These are phyloP conservation scores for Cucurbita argyrosperma DNA, from an alignment of 306 rosid species.

Conservation along the genomic window DNA sequence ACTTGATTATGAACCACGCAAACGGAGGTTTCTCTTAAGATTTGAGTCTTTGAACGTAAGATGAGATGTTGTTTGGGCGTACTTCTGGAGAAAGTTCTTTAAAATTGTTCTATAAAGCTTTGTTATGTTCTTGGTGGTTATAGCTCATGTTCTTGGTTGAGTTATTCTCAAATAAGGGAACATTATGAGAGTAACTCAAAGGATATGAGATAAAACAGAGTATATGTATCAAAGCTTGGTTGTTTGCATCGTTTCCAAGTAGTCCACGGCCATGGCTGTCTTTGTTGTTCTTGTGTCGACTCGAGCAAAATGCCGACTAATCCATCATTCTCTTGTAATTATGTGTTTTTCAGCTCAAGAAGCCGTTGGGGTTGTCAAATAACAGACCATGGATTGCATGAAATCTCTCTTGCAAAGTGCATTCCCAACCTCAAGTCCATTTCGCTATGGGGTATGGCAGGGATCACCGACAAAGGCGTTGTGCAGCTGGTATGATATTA, in stretches of 20 bases:
- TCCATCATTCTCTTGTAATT: neutral
- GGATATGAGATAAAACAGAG: neutral
- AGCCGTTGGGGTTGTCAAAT: constrained; percentile 87
- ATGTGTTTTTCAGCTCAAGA: constrained; percentile 42
- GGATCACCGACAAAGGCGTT: constrained; percentile 83
- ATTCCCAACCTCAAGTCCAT: constrained; percentile 58
- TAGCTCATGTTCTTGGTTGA: neutral
- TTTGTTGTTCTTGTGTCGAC: neutral
- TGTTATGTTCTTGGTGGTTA: neutral
- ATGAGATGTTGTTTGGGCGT: neutral
- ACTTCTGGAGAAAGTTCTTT: neutral
- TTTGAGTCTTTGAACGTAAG: neutral
- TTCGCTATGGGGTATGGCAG: constrained; percentile 85
- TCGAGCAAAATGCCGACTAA: neutral
- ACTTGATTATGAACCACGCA: neutral
- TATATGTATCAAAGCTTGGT: neutral
- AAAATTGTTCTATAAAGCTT: neutral
- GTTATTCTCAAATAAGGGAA: neutral
- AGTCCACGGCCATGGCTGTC: neutral
- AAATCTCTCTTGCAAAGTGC: constrained; percentile 64
- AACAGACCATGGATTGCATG: constrained; percentile 49
- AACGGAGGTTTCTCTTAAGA: neutral
- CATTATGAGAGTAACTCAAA: neutral
- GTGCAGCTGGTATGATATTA: constrained; percentile 48
- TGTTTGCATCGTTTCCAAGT: neutral